Evolutionary conservation across 2,329 filamentous ascomycete species (phyloP).

Genomic region (Albifimbria verrucaria): DNA sequence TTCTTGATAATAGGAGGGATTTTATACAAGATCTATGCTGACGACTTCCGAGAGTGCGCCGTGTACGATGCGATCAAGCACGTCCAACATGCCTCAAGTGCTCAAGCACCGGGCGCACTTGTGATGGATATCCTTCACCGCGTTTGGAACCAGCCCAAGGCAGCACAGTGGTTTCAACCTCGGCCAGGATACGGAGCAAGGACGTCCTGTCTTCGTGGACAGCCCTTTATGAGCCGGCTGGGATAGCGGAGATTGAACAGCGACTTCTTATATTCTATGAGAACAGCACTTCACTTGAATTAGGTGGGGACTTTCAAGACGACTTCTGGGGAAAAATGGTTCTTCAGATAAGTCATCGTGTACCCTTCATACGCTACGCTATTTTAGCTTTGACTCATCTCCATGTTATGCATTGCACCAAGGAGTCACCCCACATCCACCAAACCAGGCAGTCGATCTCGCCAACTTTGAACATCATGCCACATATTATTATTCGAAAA

Average conservation of each 20-base stretch:
- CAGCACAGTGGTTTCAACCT: neutral
- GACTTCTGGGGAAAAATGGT: slow-evolving; percentile 1
- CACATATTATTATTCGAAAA: neutral
- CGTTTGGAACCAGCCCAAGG: neutral
- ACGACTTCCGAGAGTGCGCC: neutral
- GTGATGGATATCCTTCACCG: slow-evolving; percentile 1
- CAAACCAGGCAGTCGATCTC: neutral
- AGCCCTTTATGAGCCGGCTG: neutral
- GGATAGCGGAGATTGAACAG: neutral
- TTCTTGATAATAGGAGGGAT: neutral
- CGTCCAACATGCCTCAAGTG: neutral
- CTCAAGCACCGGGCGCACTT: neutral
- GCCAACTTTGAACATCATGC: neutral
- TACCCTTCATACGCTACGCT: neutral
- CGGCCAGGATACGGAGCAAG: neutral
- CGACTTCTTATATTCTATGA: neutral
- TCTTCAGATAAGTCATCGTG: slow-evolving; percentile 1
- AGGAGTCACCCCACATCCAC: neutral
- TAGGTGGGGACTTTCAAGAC: neutral
- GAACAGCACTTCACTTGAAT: neutral
- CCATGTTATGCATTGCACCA: neutral
- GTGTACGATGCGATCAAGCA: neutral
- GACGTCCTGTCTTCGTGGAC: neutral
- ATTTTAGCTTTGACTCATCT: slow-evolving; percentile 2
- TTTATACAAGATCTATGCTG: too few species aligned